Evolutionary conservation across 2,329 filamentous ascomycete species (phyloP), one percentile per base, ranked within the genome.

Genomic region (Zymoseptoria passerinii): DNA sequence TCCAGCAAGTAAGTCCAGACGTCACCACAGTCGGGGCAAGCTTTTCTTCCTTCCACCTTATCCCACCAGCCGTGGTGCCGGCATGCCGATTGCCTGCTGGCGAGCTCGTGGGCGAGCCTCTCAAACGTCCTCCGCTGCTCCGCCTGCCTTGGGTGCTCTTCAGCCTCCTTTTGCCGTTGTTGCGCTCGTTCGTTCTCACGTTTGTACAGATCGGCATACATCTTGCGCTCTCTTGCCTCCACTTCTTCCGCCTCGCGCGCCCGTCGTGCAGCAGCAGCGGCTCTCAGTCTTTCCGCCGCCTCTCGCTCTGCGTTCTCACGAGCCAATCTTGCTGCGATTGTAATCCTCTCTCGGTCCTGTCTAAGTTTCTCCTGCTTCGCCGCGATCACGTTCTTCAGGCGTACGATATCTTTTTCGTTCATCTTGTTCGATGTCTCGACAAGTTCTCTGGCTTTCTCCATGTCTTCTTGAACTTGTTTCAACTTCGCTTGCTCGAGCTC

Each of bases 401-500:
- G 29, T 8, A 35, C 13, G 29, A 35, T 13, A 13, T 35, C 29
- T 35, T 13, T 35, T 9, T 35, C 29, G 29, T 35, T 35, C 8
- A 13, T 8, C 9, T 13, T 35, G 8, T 35, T 6, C 8, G 1
- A 35, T 13, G 29, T 3, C 9, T 35, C 29, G 29, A 35, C 8
- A 3, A 10, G 9, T 35, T 35, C 13, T 13, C 8, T 9, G 29
- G 29, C 29, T 4, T 10, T 35, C 29, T 9, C 13, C 29, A 35
- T 35, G 3, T 35, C 9, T 10, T 35, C 29, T 10, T 13, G 29
- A 10, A 58, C 29, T 50, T 50, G 58, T 28, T 61, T 63, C 57
- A 73, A 61, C 1, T 67, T 55, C 27, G 53, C 28, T 29, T 62
- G 58, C 55, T 64, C 65, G 28, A 28, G 16, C 18, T 55, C 57